These are phyloP conservation scores for Neofusicoccum sp. DNA, from an alignment of 2,329 filamentous ascomycete species.

Conservation along the genomic window DNA sequence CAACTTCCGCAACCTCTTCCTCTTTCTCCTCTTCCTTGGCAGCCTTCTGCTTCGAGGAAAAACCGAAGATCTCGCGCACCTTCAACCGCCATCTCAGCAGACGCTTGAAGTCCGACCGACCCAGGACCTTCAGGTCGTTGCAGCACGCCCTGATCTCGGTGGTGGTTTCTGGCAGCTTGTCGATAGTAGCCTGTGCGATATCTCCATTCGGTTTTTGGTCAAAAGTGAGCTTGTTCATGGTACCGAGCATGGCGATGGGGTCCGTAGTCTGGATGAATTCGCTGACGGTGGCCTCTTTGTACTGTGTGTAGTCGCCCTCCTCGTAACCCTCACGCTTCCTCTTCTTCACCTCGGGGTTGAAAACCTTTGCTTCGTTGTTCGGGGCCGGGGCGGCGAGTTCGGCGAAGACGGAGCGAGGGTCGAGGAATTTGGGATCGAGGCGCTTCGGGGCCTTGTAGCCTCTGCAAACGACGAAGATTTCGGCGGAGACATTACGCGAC, in stretches of 20 bases:
- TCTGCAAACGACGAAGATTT: constrained; percentile 96
- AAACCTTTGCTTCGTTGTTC: constrained; percentile 97
- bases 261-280: constrained; percentile 94
- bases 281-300: constrained; percentile 82
- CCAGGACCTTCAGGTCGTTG: constrained; percentile 81
- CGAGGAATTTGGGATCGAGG: constrained; percentile 88
- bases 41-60: constrained; percentile 69
- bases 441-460: constrained; percentile 94
- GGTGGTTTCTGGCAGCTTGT: constrained; percentile 83
- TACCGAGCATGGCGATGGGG: constrained; percentile 87
- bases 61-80: constrained; percentile 86
- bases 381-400: constrained; percentile 81
- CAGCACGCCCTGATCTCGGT: constrained; percentile 77
- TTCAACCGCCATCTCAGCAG: constrained; percentile 86
- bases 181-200: constrained; percentile 79
- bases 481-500: constrained; percentile 91
- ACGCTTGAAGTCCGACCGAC: constrained; percentile 89
- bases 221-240: constrained; percentile 80
- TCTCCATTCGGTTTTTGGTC: constrained; percentile 73
- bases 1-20: constrained; percentile 78
- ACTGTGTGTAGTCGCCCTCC: constrained; percentile 90
- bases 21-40: constrained; percentile 49
- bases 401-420: constrained; percentile 85
- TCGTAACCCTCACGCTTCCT: constrained; percentile 96
- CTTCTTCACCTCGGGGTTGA: constrained; percentile 97